Evolutionary conservation across 2,329 filamentous ascomycete species (phyloP).

Genomic region (Pseudocercospora crystallina): DNA sequence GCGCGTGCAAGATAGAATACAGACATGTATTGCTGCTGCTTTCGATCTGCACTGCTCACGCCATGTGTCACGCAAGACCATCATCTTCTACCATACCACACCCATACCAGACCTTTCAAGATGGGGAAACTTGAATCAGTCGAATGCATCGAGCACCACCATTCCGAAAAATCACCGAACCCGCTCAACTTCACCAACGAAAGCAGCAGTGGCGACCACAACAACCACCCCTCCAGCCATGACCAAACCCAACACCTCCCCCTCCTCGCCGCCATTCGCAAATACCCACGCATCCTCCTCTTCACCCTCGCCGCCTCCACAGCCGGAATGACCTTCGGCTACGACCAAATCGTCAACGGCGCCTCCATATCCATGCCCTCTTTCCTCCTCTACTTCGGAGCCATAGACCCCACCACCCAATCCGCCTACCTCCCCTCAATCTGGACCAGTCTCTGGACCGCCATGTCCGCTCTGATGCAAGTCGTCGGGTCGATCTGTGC

Average conservation of each 20-base stretch:
- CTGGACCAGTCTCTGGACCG: constrained; percentile 3
- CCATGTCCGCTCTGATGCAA: constrained; percentile 2
- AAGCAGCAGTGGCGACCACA: too few species aligned
- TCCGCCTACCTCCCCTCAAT: not conserved
- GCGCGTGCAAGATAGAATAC: too few species aligned
- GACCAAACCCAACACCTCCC: not conserved
- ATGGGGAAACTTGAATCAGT: too few species aligned
- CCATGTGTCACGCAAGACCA: too few species aligned
- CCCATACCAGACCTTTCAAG: too few species aligned
- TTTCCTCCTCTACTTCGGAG: not conserved
- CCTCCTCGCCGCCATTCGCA: not conserved
- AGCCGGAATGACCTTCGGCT: constrained; percentile 1
- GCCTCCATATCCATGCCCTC: not conserved
- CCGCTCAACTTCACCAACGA: too few species aligned
- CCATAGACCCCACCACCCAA: not conserved
- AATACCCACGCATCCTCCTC: not conserved
- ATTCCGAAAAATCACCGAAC: too few species aligned
- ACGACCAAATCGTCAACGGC: constrained; percentile 3
- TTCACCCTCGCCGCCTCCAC: constrained; percentile 1
- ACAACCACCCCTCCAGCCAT: too few species aligned
- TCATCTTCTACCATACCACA: too few species aligned
- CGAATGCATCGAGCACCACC: too few species aligned
- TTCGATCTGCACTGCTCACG: too few species aligned
- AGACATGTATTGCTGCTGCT: too few species aligned
- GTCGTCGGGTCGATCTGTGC: not conserved